These are phyloP conservation scores for Chamaenerion angustifolium DNA, from an alignment of 345 rosid species.

Conservation along the genomic window DNA sequence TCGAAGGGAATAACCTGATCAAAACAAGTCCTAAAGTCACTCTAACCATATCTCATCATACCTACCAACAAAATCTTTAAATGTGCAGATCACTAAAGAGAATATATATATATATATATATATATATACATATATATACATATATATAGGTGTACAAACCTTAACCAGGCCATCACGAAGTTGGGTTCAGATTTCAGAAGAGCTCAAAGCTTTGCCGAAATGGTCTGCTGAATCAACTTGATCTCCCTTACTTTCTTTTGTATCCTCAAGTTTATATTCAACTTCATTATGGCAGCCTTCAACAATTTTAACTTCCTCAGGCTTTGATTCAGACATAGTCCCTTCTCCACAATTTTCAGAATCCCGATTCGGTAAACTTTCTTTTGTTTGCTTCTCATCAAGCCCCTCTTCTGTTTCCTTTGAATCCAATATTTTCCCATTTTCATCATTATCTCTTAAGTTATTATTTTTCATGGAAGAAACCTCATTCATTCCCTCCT, in stretches of 20 bases:
- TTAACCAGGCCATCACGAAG: too few relatives aligned
- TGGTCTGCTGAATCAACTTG: conserved; percentile 6
- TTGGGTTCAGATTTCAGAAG: too few relatives aligned
- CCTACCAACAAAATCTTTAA: too few relatives aligned
- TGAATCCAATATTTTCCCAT: conserved; percentile 3
- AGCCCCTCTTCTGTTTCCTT: conserved; percentile 4
- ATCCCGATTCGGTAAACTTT: conserved; percentile 10
- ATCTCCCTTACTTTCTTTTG: conserved; percentile 9
- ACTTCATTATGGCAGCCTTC: conserved; percentile 7
- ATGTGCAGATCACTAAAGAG: too few relatives aligned
- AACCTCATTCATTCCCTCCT: conserved; percentile 6
- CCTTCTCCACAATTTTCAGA: conserved; percentile 3
- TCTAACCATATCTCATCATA: too few relatives aligned
- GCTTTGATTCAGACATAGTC: conserved; percentile 1
- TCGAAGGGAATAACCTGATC: too few relatives aligned
- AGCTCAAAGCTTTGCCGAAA: too few relatives aligned
- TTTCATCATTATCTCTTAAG: conserved; percentile 7
- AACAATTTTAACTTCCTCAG: conserved; percentile 9
- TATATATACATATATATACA: too few relatives aligned
- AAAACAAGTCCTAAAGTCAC: too few relatives aligned
- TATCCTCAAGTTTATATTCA: conserved; percentile 9
- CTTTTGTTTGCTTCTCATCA: conserved; percentile 12
- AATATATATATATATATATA: too few relatives aligned
- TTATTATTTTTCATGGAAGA: conserved; percentile 7
- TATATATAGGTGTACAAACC: too few relatives aligned